These are phyloP conservation scores for Zygosaccharomyces pseudorouxii DNA, from an alignment of 805 yeast genomes.

Conservation along the genomic window DNA sequence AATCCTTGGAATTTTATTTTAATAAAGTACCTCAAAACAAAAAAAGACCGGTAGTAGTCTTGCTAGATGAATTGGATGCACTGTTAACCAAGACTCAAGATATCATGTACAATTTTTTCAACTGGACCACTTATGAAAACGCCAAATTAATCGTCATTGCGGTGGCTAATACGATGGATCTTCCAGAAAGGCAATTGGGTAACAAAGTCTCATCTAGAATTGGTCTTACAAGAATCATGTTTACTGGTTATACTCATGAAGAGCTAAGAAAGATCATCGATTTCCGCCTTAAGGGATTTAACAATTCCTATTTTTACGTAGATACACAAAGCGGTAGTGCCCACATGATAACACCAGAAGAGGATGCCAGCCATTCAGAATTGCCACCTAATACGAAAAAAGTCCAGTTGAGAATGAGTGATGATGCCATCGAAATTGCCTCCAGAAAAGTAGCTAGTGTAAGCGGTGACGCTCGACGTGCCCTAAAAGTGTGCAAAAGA, in stretches of 20 bases:
- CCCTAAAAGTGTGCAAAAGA: slow-evolving; percentile 77
- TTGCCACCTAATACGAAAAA: slow-evolving; percentile 25
- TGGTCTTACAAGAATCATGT: slow-evolving; percentile 82
- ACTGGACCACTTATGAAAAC: slow-evolving; percentile 86
- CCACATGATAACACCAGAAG: slow-evolving; percentile 26
- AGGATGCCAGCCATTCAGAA: slow-evolving; percentile 3
- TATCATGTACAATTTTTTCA: slow-evolving; percentile 92
- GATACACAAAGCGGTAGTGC: slow-evolving; percentile 38
- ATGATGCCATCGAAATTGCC: slow-evolving; percentile 86
- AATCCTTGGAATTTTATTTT: slow-evolving; percentile 68
- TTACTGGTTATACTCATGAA: slow-evolving; percentile 79
- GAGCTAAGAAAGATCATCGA: slow-evolving; percentile 73
- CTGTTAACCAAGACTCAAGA: slow-evolving; percentile 71
- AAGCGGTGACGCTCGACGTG: slow-evolving; percentile 95
- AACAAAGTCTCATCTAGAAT: slow-evolving; percentile 88
- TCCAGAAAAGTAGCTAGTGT: slow-evolving; percentile 93
- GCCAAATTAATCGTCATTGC: slow-evolving; percentile 86
- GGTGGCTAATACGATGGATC: slow-evolving; percentile 95
- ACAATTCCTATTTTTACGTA: slow-evolving; percentile 34
- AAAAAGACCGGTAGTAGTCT: slow-evolving; percentile 54
- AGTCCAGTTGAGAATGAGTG: slow-evolving; percentile 39
- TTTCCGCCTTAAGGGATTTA: slow-evolving; percentile 55
- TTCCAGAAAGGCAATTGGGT: slow-evolving; percentile 83
- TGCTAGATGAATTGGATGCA: slow-evolving; percentile 92
- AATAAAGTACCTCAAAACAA: slow-evolving; percentile 35